Evolutionary conservation across 179 eudicot genomes (phyloP).

Genomic region (Amaranthus tricolor): DNA sequence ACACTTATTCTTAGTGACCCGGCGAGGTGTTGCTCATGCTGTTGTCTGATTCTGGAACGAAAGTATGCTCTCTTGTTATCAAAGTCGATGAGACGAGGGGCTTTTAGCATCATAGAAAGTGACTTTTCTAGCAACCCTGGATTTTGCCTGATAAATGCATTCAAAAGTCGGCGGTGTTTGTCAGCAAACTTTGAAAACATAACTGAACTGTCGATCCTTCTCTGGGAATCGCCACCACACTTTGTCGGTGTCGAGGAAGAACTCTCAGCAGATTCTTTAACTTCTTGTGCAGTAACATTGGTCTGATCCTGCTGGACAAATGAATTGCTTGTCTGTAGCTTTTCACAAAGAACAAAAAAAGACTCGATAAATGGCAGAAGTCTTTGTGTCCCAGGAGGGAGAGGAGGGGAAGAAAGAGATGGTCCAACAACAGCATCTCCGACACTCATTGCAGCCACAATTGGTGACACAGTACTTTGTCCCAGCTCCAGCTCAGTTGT

Average conservation of each 20-base stretch:
- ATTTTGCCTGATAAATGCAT: constrained; percentile 94
- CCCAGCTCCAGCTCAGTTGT: constrained; percentile 69
- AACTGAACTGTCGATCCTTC: constrained; percentile 48
- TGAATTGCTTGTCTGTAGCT: constrained; percentile 65
- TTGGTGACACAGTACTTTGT: constrained; percentile 57
- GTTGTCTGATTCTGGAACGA: constrained; percentile 91
- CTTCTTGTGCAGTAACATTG: constrained; percentile 71
- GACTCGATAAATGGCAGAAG: constrained; percentile 89
- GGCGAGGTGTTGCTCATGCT: constrained; percentile 93
- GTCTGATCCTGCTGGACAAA: constrained; percentile 63
- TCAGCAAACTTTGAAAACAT: constrained; percentile 84
- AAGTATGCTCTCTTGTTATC: constrained; percentile 94
- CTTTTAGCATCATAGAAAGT: constrained; percentile 88
- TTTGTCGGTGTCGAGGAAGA: constrained; percentile 40
- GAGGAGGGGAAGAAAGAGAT: constrained; percentile 65
- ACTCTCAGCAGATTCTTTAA: constrained; percentile 65
- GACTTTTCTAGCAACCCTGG: constrained; percentile 91
- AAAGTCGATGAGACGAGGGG: constrained; percentile 89
- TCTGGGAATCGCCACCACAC: constrained; percentile 46
- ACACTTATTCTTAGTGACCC: constrained; percentile 87
- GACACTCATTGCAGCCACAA: constrained; percentile 38
- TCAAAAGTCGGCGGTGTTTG: constrained; percentile 83
- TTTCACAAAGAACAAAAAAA: constrained; percentile 94
- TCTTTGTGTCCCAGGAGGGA: constrained; percentile 95
- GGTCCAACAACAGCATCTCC: constrained; percentile 61